Evolutionary conservation across 1,284 basidiomycete genomes (phyloP).

Genomic region (Thecaphora thlaspeos): DNA sequence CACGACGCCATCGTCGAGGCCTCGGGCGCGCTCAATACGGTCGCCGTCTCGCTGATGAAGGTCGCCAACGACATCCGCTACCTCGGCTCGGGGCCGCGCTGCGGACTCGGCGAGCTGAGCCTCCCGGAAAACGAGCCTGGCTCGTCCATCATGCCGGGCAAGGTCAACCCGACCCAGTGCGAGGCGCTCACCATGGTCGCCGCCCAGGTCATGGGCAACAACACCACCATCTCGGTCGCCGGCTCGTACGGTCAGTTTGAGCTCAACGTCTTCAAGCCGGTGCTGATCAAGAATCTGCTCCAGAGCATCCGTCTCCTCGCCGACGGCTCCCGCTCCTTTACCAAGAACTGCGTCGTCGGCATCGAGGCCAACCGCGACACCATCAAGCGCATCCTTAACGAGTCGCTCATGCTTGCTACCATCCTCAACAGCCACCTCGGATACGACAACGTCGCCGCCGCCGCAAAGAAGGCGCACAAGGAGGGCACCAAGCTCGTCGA

Average conservation of each 20-base stretch:
- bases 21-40: conserved; percentile 89
- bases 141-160: conserved; percentile 99
- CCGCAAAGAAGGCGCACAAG: conserved; percentile 98
- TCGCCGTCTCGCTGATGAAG: conserved; percentile 97
- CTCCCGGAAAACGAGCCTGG: conserved; percentile 99
- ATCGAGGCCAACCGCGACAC: conserved; percentile 93
- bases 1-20: conserved; percentile 98
- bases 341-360: conserved; percentile 93
- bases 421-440: conserved; percentile 89
- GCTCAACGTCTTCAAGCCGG: conserved; percentile 99
- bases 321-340: conserved; percentile 79
- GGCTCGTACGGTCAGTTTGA: conserved; percentile 97
- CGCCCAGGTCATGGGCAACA: conserved; percentile 97
- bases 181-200: conserved; percentile 97
- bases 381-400: conserved; percentile 84
- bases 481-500: conserved; percentile 95
- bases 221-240: conserved; percentile 87
- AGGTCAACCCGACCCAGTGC: conserved; percentile 99
- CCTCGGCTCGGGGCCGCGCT: conserved; percentile 95
- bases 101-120: conserved; percentile 90
- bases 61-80: conserved; percentile 99
- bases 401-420: conserved; percentile 85
- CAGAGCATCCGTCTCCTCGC: conserved; percentile 90
- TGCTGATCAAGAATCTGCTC: conserved; percentile 95
- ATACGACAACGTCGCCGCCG: conserved; percentile 96